Evolutionary conservation across 2,329 filamentous ascomycete species (phyloP).

Genomic region (Cladosporium oxysporum): DNA sequence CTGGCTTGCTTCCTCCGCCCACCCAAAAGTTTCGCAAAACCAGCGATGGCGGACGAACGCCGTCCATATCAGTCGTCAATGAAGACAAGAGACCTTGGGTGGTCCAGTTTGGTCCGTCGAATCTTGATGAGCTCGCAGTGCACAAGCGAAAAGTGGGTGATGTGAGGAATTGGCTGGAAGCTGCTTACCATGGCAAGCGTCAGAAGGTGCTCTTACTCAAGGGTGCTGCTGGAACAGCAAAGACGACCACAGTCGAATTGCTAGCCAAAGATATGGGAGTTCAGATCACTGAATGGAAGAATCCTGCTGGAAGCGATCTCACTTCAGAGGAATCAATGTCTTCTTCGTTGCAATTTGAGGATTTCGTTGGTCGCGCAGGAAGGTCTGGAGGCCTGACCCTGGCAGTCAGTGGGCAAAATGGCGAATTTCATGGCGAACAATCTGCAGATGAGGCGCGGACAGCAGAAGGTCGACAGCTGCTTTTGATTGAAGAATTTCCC

Average conservation of each 20-base stretch:
- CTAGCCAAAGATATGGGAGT: constrained; percentile 76
- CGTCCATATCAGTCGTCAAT: constrained; percentile 31
- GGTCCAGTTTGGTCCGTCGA: constrained; percentile 75
- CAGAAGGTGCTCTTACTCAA: constrained; percentile 64
- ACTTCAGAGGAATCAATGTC: constrained; percentile 66
- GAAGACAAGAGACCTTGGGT: constrained; percentile 78
- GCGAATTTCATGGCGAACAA: no score
- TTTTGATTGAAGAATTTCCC: constrained; percentile 54
- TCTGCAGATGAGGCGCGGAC: background rate
- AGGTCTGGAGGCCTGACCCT: constrained; percentile 73
- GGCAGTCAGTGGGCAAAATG: constrained; percentile 21
- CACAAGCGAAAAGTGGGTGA: constrained; percentile 93
- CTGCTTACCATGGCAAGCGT: constrained; percentile 62
- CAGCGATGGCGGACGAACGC: constrained; percentile 37
- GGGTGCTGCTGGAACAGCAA: constrained; percentile 86
- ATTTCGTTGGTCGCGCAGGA: constrained; percentile 81
- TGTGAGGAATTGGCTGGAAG: constrained; percentile 78
- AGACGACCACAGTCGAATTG: constrained; percentile 82
- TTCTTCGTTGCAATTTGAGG: constrained; percentile 79
- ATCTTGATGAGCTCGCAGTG: constrained; percentile 82
- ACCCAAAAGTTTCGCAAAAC: constrained; percentile 51
- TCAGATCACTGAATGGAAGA: constrained; percentile 86
- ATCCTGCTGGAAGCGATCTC: constrained; percentile 66
- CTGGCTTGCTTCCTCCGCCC: constrained; percentile 22
- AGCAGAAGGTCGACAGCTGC: constrained; percentile 36